Evolutionary conservation across 345 rosid species (phyloP), one percentile per base, ranked within the genome.

Genomic region (Fremontodendron californicum): DNA sequence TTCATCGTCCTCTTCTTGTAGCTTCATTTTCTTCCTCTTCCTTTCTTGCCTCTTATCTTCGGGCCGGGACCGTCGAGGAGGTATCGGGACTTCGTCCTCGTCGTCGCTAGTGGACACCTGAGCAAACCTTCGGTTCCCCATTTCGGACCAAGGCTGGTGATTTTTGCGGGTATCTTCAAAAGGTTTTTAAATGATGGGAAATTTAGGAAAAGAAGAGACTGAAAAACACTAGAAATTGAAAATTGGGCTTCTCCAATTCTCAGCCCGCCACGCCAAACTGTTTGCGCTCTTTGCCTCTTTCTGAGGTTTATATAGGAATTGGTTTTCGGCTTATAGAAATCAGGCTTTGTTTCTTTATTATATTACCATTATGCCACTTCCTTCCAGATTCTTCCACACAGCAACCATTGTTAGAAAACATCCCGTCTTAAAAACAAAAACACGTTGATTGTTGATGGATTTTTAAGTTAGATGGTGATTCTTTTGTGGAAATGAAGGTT

Each of bases 31-130:
- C 90, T 88, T 95, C 82, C 89, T 79, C 82, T 82, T 84, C 86
- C 76, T 86, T 29, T 79, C 84, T 66, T 77, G 87, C 5, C 79
- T 82, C 21, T 57, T 48, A 39, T 78, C 84, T 15, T 78, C 89
- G 69, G 71, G 55, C 60, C 75, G 75, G 45, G 82, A 77, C 76
- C 78, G 84, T 16, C 82, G 80, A 10, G 84, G 45, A 1, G 83
- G 81, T 39, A 46, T 58, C 12, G 68, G 81, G 5, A 46, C 80
- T 23, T 89, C 94, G 45, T 90, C 98, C 60, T 93, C 99, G 1
- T 95, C 99, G 78, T 95, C 99, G 87, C 94, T 90, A 5, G 86
- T 88, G 61, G 92, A 76, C 18, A 94, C 87, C 87, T 88, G 93
- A 37, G 98, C 88, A 55, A 89, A 92, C 80, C 98, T 85, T 60